Percentiles rank a stretch among this genome's conserved stretches.
phyloP scores from a whole-genome alignment of 371 early-diverging fungal species.

The Lichtheimia ornata region DNA sequence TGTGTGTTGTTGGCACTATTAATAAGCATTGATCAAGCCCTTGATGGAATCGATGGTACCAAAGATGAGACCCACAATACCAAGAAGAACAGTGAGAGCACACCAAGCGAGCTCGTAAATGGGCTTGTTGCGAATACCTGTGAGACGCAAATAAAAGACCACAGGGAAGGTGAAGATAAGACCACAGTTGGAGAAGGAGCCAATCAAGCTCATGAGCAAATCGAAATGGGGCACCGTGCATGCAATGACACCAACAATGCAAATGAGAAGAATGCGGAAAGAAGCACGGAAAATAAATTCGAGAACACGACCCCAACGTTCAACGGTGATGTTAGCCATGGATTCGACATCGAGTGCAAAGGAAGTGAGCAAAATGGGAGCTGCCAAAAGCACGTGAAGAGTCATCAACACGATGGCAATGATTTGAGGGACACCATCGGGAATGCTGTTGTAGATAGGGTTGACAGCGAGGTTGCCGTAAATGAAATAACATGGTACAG shows the following conservation, averaged over 20 bases:
- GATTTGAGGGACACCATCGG: slow-evolving; percentile 59
- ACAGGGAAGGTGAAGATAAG: slow-evolving; percentile 85
- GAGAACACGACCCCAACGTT: slow-evolving; percentile 44
- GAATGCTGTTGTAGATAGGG: slow-evolving; percentile 77
- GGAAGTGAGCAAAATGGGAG: slow-evolving; percentile 79
- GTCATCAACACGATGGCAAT: slow-evolving; percentile 76
- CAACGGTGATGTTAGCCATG: slow-evolving; percentile 51
- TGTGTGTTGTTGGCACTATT: slow-evolving; percentile 4
- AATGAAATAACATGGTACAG: slow-evolving; percentile 76
- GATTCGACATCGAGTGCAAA: slow-evolving; percentile 74
- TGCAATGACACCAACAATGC: slow-evolving; percentile 60
- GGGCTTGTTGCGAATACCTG: slow-evolving; percentile 61
- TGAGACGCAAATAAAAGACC: slow-evolving; percentile 73
- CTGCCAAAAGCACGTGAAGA: slow-evolving; percentile 76
- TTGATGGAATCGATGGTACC: slow-evolving; percentile 76
- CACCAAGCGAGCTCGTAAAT: slow-evolving; percentile 59
- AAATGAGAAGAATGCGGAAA: slow-evolving; percentile 56
- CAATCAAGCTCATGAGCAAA: slow-evolving; percentile 80
- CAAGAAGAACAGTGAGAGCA: slow-evolving; percentile 58
- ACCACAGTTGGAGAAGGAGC: slow-evolving; percentile 75
- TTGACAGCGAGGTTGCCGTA: slow-evolving; percentile 73
- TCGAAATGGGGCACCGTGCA: slow-evolving; percentile 78
- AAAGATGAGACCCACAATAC: slow-evolving; percentile 69
- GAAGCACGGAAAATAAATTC: slow-evolving; percentile 59
- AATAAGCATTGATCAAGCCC: slow-evolving; percentile 42